Conservation (phyloP, 192 early-diverging fungal genomes). For the Rhizophagus sp. region DNA sequence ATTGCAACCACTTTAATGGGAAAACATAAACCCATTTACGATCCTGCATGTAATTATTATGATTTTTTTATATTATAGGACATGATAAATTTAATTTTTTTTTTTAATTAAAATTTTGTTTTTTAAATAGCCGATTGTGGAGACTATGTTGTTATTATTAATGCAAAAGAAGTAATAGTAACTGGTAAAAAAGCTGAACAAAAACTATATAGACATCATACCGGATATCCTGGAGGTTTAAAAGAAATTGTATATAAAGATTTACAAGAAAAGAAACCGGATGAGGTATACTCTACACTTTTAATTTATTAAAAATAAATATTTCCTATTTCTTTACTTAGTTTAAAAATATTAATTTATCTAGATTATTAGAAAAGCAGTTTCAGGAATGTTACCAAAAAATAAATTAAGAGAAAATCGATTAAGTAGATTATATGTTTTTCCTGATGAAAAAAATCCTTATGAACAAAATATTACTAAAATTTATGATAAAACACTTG, state of each 20-base stretch:
- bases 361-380: constrained; percentile 79
- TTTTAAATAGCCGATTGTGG: constrained; percentile 77
- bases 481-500: constrained; percentile 56
- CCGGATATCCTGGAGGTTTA: constrained; percentile 82
- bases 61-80: too few species aligned
- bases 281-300: constrained; percentile 48
- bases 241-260: constrained; percentile 76
- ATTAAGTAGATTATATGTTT: constrained; percentile 76
- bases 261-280: constrained; percentile 75
- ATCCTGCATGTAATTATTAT: constrained; percentile 70
- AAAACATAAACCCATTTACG: constrained; percentile 93
- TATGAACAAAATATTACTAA: constrained; percentile 84
- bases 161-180: constrained; percentile 76
- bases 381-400: constrained; percentile 95
- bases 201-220: constrained; percentile 88
- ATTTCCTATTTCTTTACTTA: constrained; percentile 1
- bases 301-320: neutral
- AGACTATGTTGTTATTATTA: constrained; percentile 96
- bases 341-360: neutral
- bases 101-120: neutral
- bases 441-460: constrained; percentile 84
- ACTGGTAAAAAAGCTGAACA: constrained; percentile 84
- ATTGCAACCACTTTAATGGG: constrained; percentile 92
- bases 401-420: constrained; percentile 81
- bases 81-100: too few species aligned